Base-by-base conservation (phyloP, 2,329 filamentous ascomycete genomes). In the Aspergillus spinulosporus region DNA sequence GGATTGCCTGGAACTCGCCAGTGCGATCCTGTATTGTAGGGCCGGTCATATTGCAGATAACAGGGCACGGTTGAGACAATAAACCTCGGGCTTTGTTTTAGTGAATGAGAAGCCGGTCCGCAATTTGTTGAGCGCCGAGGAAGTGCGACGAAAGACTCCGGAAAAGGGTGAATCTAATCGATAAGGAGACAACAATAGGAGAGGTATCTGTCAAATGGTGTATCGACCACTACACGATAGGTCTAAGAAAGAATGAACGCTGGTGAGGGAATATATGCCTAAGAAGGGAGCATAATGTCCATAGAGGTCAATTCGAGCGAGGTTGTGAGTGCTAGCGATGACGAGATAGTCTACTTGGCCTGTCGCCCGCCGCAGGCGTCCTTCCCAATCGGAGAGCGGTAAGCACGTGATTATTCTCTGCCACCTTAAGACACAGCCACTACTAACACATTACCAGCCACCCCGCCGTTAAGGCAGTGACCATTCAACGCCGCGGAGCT, bases 21-120 rank as follows among this genome's bases (percentile, higher is more conserved):
- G 94, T 99, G 70, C 94, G 90, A 79, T 99, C 94, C 80, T 99
- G 94, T 74, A 97, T 96, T 49, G 92, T 93, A 52, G 79, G 74
- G 45, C 79, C 77, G 58, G 80, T 76, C 80, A 83, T 84, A 62
- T 70, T 74, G 64, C 21, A 40, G 48, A 31, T 34, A 9, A 28
- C 12, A 31, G 21, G n/a, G 15, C 15, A 14, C 28, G 12, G 32
- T 21, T n/a, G 5, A 37, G 28, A 53, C 31, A 45, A 45, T 12
- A 47, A 46, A 14, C 1, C 6, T 15, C 21, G 2, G 26, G 21
- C 21, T 12, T 52, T 49, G 9, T 15, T 31, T 3, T 11, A 31
- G 14, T 12, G 11, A 5, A 6, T 5, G 12, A 40, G 21, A 8
- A 14, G 21, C 21, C 34, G 43, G 29, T 47, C 9, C 14, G 49